Percentiles rank a stretch among this genome's conserved stretches.
Evolutionary conservation across 2,329 filamentous ascomycete species (phyloP).

Genomic region (Colletotrichum tanaceti): DNA sequence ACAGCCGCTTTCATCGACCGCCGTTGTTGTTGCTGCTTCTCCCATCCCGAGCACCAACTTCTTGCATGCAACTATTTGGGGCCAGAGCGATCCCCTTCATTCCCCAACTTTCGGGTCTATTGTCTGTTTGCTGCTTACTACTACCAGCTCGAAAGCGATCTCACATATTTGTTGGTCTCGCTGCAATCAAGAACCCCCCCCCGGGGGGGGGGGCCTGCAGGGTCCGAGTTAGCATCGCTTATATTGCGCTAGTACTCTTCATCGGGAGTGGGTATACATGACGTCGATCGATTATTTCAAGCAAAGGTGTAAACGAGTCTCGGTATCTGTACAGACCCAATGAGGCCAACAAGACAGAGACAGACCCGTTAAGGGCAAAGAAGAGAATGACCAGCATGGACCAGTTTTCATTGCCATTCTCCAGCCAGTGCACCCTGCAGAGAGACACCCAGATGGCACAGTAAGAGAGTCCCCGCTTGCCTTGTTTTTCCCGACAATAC

Average conservation of each 20-base stretch:
- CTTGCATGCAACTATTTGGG: not conserved
- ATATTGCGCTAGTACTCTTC: constrained; percentile 28
- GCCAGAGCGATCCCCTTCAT: not conserved
- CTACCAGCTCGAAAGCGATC: constrained; percentile 11
- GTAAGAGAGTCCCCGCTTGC: constrained; percentile 18
- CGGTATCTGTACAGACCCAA: too few relatives aligned
- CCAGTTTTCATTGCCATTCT: not conserved
- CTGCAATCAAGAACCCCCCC: constrained; percentile 19
- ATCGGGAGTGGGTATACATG: constrained; percentile 31
- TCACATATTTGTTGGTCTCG: constrained; percentile 21
- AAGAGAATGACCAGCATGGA: not conserved
- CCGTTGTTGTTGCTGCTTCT: not conserved
- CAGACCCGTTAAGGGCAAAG: not conserved
- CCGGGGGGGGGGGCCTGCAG: too few relatives aligned
- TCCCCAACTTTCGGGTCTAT: constrained; percentile 8
- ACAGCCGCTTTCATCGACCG: not conserved
- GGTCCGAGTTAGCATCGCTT: constrained; percentile 36
- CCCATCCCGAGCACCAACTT: not conserved
- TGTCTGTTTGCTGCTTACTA: constrained; percentile 17
- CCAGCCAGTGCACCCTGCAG: not conserved
- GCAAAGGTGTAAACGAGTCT: constrained; percentile 23
- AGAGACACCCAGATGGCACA: constrained; percentile 23
- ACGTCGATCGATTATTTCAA: constrained; percentile 39
- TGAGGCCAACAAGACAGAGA: not conserved
- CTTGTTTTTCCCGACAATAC: constrained; percentile 7